phyloP scores from a whole-genome alignment of 352 stramenopile genomes.

The Pythium folliculosum region DNA sequence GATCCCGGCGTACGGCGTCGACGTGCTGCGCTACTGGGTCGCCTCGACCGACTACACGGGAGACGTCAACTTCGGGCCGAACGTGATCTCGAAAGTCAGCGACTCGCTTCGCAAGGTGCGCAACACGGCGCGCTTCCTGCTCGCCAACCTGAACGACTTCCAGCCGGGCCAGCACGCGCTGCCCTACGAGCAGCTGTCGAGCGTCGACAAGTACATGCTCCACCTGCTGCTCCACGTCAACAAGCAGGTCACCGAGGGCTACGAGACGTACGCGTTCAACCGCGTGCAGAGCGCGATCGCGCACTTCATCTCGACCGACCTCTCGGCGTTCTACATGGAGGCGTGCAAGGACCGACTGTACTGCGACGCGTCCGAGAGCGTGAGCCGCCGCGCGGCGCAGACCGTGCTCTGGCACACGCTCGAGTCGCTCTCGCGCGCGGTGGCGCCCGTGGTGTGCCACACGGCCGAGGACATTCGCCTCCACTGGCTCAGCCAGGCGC shows the following conservation, averaged over 20 bases:
- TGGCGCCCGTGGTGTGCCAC: conserved; percentile 94
- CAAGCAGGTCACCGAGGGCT: conserved; percentile 83
- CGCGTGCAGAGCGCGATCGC: conserved; percentile 91
- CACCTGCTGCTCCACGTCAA: conserved; percentile 86
- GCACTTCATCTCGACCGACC: conserved; percentile 92
- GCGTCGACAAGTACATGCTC: conserved; percentile 97
- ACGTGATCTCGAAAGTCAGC: conserved; percentile 89
- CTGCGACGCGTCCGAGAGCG: conserved; percentile 88
- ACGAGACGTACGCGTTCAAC: conserved; percentile 90
- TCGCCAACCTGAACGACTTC: conserved; percentile 96
- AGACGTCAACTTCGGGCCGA: conserved; percentile 93
- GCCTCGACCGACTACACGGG: conserved; percentile 96
- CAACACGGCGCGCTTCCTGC: conserved; percentile 97
- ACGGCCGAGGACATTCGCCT: conserved; percentile 97
- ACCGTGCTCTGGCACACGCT: conserved; percentile 84
- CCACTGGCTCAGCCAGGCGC: conserved; percentile 62
- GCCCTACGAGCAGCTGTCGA: conserved; percentile 86
- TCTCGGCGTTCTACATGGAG: conserved; percentile 99
- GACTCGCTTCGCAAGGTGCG: conserved; percentile 87
- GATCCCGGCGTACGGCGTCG: conserved; percentile 92
- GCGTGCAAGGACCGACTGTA: conserved; percentile 97
- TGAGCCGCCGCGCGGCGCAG: conserved; percentile 82
- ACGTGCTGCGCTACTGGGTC: conserved; percentile 98
- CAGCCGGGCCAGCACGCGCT: conserved; percentile 80
- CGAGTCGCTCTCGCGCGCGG: conserved; percentile 54